phyloP scores from a whole-genome alignment of 2,329 filamentous ascomycete genomes.

The Fusarium globosum region DNA sequence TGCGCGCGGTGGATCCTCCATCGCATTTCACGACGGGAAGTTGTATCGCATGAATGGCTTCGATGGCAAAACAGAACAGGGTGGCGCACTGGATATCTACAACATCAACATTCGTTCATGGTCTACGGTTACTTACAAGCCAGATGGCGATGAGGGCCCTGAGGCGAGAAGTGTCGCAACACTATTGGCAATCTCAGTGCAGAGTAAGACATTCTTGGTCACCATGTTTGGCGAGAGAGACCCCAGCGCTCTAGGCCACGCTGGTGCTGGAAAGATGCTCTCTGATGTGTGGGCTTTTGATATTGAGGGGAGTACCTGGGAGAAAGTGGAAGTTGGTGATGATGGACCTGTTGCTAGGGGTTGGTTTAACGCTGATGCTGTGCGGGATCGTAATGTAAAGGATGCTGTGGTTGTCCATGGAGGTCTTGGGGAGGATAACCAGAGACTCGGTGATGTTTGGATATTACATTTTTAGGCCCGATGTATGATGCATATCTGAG shows the following conservation, averaged over 20 bases:
- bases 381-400: accelerated
- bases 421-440: neutral
- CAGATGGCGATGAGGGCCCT: neutral
- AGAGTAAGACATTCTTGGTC: neutral
- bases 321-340: neutral
- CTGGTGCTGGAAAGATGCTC: neutral
- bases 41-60: conserved; percentile 2
- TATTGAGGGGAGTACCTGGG: accelerated
- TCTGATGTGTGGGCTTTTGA: neutral
- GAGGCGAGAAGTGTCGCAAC: conserved; percentile 5
- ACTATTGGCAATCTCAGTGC: accelerated
- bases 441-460: neutral
- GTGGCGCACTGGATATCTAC: neutral
- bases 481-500: no score
- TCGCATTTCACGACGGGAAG: accelerated
- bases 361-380: neutral
- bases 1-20: neutral
- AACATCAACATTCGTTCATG: accelerated
- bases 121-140: neutral
- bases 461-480: neutral
- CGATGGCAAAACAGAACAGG: neutral
- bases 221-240: conserved; percentile 10
- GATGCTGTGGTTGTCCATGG: neutral
- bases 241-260: neutral
- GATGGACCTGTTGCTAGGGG: neutral